Evolutionary conservation across 495 filamentous ascomycete species (phyloP).

Genomic region (Alectoria sarmentosa): DNA sequence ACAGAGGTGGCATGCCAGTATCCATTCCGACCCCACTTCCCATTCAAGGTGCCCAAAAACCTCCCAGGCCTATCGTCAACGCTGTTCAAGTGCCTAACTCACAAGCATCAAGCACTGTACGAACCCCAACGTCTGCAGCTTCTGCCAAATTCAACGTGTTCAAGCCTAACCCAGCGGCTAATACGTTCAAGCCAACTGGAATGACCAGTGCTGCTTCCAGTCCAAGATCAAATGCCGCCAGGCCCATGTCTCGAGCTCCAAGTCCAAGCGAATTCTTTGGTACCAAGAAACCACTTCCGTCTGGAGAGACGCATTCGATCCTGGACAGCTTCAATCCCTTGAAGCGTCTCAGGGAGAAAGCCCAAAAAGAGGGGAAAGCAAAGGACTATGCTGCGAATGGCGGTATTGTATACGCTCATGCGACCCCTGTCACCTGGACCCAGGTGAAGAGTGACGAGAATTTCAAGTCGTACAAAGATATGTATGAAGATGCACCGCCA

Average conservation of each 20-base stretch:
- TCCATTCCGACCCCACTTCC: slow-evolving; percentile 48
- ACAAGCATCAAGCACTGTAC: slow-evolving; percentile 34
- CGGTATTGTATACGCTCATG: slow-evolving; percentile 68
- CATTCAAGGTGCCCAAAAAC: slow-evolving; percentile 44
- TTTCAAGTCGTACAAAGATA: slow-evolving; percentile 58
- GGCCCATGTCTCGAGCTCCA: slow-evolving; percentile 45
- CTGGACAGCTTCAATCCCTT: slow-evolving; percentile 65
- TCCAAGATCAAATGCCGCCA: slow-evolving; percentile 49
- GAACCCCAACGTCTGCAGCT: slow-evolving; percentile 44
- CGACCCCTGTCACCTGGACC: slow-evolving; percentile 75
- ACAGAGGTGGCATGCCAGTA: slow-evolving; percentile 41
- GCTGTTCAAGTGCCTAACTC: slow-evolving; percentile 37
- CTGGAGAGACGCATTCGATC: slow-evolving; percentile 52
- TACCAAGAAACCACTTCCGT: slow-evolving; percentile 51
- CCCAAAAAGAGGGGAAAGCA: slow-evolving; percentile 37
- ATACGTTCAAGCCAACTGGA: slow-evolving; percentile 66
- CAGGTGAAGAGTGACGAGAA: slow-evolving; percentile 50
- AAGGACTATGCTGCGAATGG: slow-evolving; percentile 55
- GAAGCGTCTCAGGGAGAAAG: slow-evolving; percentile 58
- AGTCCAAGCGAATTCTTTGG: slow-evolving; percentile 48
- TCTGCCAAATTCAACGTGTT: slow-evolving; percentile 78
- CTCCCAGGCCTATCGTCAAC: slow-evolving; percentile 45
- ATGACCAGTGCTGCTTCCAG: slow-evolving; percentile 56
- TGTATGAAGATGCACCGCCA: slow-evolving; percentile 60
- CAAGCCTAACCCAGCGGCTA: slow-evolving; percentile 70